Evolutionary conservation across 1,284 basidiomycete species (phyloP).

Genomic region (Xanthoconium separans): DNA sequence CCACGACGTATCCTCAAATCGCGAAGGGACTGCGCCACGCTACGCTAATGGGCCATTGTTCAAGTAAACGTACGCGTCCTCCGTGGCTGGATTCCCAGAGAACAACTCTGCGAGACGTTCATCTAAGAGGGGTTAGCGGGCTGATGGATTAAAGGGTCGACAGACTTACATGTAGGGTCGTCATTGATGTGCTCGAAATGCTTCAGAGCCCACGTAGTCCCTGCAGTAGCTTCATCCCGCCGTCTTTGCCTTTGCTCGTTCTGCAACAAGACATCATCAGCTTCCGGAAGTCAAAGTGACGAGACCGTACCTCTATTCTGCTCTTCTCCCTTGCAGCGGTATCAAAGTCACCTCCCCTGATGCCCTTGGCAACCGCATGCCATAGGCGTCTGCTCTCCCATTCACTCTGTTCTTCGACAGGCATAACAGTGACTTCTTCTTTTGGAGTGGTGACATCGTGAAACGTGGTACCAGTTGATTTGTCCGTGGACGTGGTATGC

Average conservation of each 20-base stretch:
- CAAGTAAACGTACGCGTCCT: slow-evolving; percentile 66
- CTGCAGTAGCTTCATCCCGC: slow-evolving; percentile 77
- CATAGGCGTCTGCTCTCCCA: slow-evolving; percentile 90
- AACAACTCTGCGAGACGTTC: slow-evolving; percentile 58
- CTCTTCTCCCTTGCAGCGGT: slow-evolving; percentile 88
- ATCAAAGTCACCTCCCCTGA: slow-evolving; percentile 90
- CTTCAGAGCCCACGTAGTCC: slow-evolving; percentile 73
- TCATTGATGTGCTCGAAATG: slow-evolving; percentile 71
- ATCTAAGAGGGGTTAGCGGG: slow-evolving; percentile 41
- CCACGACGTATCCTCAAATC: slow-evolving; percentile 4
- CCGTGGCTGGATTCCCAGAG: slow-evolving; percentile 51
- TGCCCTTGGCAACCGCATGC: slow-evolving; percentile 88
- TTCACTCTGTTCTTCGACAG: slow-evolving; percentile 65
- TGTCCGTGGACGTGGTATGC: slow-evolving; percentile 70
- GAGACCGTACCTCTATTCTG: slow-evolving; percentile 75
- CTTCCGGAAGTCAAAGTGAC: neutral
- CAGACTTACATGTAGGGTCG: slow-evolving; percentile 69
- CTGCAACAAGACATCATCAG: slow-evolving; percentile 37
- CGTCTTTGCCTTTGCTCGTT: slow-evolving; percentile 91
- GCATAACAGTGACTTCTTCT: slow-evolving; percentile 71
- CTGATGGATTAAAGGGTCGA: neutral
- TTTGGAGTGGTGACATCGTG: slow-evolving; percentile 65
- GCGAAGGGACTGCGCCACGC: slow-evolving; percentile 1
- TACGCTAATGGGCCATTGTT: slow-evolving; percentile 45
- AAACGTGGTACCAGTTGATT: slow-evolving; percentile 44